Evolutionary conservation across 768 basidiomycete genomes (phyloP).

Genomic region (Boletus insuetus): DNA sequence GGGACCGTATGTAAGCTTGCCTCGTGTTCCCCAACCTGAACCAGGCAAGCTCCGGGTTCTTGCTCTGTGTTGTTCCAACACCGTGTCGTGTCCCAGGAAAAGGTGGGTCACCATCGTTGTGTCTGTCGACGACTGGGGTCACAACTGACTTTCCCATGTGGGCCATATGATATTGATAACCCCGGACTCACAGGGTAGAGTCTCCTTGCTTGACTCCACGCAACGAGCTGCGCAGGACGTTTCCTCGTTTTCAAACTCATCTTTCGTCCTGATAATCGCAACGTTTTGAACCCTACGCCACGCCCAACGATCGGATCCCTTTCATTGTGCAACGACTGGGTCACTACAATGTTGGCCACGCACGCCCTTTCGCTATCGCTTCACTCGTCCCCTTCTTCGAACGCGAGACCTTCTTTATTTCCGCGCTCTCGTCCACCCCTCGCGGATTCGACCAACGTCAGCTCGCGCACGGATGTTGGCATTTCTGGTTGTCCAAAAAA

Average conservation of each 20-base stretch:
- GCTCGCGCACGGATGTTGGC: constrained; percentile 5
- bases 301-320: constrained; percentile 14
- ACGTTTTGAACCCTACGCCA: constrained; percentile 13
- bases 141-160: constrained; percentile 2
- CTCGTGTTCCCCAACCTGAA: constrained; percentile 30
- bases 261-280: constrained; percentile 22
- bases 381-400: not conserved
- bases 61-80: constrained; percentile 23
- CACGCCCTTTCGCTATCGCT: constrained; percentile 1
- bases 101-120: constrained; percentile 19
- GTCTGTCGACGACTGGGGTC: not conserved
- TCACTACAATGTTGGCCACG: constrained; percentile 20
- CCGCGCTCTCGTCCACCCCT: constrained; percentile 20
- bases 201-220: constrained; percentile 8
- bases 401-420: not conserved
- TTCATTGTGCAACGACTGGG: constrained; percentile 9
- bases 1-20: constrained; percentile 26
- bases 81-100: constrained; percentile 19
- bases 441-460: constrained; percentile 26
- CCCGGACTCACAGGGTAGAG: not conserved
- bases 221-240: constrained; percentile 31
- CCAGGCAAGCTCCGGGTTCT: constrained; percentile 22
- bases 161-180: not conserved
- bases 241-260: constrained; percentile 21
- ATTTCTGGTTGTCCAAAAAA: constrained; percentile 7